Evolutionary conservation across 2,329 filamentous ascomycete genomes (phyloP), one percentile per base, ranked within the genome.

Genomic region (Exophiala calicioides): DNA sequence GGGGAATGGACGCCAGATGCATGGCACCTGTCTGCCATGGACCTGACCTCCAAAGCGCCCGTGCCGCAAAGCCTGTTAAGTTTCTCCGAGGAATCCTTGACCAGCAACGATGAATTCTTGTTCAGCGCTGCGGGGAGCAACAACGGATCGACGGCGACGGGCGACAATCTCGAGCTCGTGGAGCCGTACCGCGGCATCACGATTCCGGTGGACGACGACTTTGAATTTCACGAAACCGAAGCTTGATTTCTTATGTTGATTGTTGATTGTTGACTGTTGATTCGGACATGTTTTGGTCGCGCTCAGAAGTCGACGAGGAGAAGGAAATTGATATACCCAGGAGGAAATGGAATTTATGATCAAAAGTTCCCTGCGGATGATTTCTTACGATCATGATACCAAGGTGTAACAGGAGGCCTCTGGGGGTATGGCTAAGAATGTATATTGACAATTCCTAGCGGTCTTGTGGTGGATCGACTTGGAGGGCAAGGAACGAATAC

Each of bases 71-170:
- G 78, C 50, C 76, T 80, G 3, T 63, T 80, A 21, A 81, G 78
- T 62, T 78, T 80, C 50, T 80, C 77, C 4, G 79, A 81, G 35
- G 79, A 82, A 60, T 81, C 78, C 47, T 57, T 81, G 47, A 79
- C 74, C 10, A 79, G 76, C 40, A 70, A 71, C 12, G 79, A 77
- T 12, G 75, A 78, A 2, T 71, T 72, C 18, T 24, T 59, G 19
- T 60, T 60, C 27, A 58, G 55, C 42, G 47, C 52, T 26, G 40
- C 52, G 6, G 45, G 52, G 13, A 58, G 56, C 26, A 44, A 59
- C 36, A 53, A 54, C 40, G 56, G 53, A 6, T 58, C 55, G 16
- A 52, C 39, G 9, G 48, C 41, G 8, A 44, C 50, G 12, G 36
- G 52, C 13, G 55, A 59, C 19, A 33, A 32, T 30, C 15, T 54